These are phyloP conservation scores for Hondaea fermentalgiana DNA, from an alignment of 108 stramenopile genomes.

Conservation along the genomic window DNA sequence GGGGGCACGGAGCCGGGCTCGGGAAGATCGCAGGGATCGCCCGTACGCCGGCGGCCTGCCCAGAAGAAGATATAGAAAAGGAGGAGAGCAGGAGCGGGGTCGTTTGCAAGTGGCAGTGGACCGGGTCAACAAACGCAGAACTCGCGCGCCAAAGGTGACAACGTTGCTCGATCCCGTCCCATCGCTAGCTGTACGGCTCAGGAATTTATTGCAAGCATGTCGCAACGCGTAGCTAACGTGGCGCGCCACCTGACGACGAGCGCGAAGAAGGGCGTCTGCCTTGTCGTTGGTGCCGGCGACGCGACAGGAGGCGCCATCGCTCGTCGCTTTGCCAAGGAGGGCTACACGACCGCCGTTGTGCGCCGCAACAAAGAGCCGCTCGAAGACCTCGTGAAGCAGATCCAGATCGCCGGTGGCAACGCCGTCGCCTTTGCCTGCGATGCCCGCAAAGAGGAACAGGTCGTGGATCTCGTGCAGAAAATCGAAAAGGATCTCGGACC, in stretches of 20 bases:
- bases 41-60: too few relatives aligned
- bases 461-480: background rate
- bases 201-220: background rate
- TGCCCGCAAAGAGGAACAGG: constrained; percentile 6
- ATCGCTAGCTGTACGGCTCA: too few relatives aligned
- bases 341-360: background rate
- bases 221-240: background rate
- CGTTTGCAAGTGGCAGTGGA: too few relatives aligned
- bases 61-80: too few relatives aligned
- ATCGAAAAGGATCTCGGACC: background rate
- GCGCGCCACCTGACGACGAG: background rate
- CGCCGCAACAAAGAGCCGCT: background rate
- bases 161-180: too few relatives aligned
- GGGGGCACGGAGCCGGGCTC: too few relatives aligned
- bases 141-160: too few relatives aligned
- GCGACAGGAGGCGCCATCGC: background rate
- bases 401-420: background rate
- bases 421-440: background rate
- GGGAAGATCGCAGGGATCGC: too few relatives aligned
- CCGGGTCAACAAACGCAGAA: too few relatives aligned
- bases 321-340: background rate
- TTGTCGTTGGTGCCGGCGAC: background rate
- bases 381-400: background rate
- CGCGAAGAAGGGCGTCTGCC: background rate
- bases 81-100: too few relatives aligned